Percentiles rank a stretch among this genome's conserved stretches.
Evolutionary conservation across 331 rosid species (phyloP).

Genomic region (Stylosanthes scabra): DNA sequence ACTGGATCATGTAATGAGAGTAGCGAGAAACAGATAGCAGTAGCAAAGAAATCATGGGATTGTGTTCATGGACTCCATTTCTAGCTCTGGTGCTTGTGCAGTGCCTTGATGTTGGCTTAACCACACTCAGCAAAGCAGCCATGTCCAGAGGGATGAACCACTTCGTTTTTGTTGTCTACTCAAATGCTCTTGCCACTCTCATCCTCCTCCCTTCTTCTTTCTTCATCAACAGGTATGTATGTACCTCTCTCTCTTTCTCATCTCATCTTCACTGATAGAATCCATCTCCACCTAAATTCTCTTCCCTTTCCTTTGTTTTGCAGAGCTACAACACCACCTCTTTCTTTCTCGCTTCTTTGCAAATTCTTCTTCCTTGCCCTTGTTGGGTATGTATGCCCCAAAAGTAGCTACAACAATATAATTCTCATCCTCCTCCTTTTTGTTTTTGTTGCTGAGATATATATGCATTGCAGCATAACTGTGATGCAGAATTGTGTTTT

Average conservation of each 20-base stretch:
- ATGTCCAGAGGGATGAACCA: slow-evolving; percentile 77
- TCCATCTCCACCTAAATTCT: neutral
- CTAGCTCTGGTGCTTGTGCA: slow-evolving; percentile 64
- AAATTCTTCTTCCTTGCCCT: slow-evolving; percentile 74
- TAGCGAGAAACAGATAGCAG: neutral
- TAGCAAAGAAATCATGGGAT: slow-evolving; percentile 29
- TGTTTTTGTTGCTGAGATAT: slow-evolving; percentile 2
- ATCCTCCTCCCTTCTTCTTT: slow-evolving; percentile 62
- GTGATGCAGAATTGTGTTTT: slow-evolving; percentile 70
- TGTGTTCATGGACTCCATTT: slow-evolving; percentile 46
- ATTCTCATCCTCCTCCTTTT: slow-evolving; percentile 1
- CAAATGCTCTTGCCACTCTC: slow-evolving; percentile 67
- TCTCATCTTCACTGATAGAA: neutral
- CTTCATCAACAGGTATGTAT: slow-evolving; percentile 63
- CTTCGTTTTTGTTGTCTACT: slow-evolving; percentile 67
- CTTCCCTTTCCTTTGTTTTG: slow-evolving; percentile 8
- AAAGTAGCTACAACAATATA: too few relatives aligned
- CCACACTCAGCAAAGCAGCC: slow-evolving; percentile 67
- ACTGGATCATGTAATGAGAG: too few relatives aligned
- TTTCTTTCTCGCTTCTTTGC: slow-evolving; percentile 55
- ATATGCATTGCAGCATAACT: slow-evolving; percentile 55
- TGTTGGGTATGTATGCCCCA: slow-evolving; percentile 64
- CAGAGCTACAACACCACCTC: slow-evolving; percentile 55
- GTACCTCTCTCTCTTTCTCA: neutral
- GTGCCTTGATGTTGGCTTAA: slow-evolving; percentile 57